Conservation (phyloP, 176 grass and related monocot species). For the Lolium perenne region DNA sequence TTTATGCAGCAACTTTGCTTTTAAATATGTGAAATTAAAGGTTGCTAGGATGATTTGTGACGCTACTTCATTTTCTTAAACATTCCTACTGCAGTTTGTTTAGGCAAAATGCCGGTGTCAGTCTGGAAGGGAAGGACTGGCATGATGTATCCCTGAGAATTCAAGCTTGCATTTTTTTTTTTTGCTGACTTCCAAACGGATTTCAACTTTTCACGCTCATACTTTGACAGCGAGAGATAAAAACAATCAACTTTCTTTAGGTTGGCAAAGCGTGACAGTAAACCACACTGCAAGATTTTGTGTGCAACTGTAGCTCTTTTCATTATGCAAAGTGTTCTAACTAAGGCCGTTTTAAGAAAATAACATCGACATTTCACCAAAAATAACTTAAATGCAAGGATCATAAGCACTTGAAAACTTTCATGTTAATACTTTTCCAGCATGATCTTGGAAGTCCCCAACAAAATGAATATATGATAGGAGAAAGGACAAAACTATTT, state of each 20-base stretch:
- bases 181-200: too few species aligned
- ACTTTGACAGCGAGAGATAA: neutral
- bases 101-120: neutral
- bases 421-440: neutral
- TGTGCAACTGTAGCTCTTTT: too few species aligned
- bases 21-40: neutral
- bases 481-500: neutral
- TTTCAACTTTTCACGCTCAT: neutral
- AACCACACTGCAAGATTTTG: too few species aligned
- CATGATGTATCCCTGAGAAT: too few species aligned
- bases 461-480: conserved; percentile 25
- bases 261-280: too few species aligned
- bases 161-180: too few species aligned
- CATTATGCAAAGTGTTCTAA: too few species aligned
- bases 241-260: neutral
- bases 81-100: neutral
- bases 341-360: neutral
- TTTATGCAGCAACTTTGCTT: neutral
- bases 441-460: neutral
- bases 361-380: neutral
- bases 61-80: neutral
- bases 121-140: too few species aligned
- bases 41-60: neutral
- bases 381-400: neutral
- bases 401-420: too few species aligned